These are phyloP conservation scores for Thelonectria olida DNA, from an alignment of 2,329 filamentous ascomycete genomes.

Conservation along the genomic window DNA sequence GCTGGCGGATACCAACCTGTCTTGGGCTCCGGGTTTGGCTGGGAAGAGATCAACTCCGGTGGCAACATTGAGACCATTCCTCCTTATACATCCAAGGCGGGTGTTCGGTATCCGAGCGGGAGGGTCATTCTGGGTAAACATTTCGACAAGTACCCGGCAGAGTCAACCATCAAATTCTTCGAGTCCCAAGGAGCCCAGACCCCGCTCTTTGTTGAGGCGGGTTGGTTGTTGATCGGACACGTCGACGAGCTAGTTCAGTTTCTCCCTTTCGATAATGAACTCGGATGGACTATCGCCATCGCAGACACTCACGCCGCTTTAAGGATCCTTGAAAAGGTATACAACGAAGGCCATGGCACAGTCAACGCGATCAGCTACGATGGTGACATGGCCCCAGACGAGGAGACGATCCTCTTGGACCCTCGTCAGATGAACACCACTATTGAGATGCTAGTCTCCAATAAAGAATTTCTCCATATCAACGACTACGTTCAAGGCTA, in stretches of 20 bases:
- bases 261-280: constrained; percentile 34
- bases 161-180: constrained; percentile 35
- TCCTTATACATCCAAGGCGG: constrained; percentile 36
- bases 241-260: constrained; percentile 45
- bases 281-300: constrained; percentile 37
- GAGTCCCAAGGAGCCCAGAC: constrained; percentile 47
- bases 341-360: constrained; percentile 25
- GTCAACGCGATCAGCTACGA: background rate
- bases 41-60: constrained; percentile 29
- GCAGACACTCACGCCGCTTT: constrained; percentile 36
- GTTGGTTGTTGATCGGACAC: constrained; percentile 40
- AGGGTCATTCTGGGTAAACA: constrained; percentile 33
- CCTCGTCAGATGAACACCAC: background rate
- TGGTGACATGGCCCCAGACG: background rate
- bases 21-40: constrained; percentile 1
- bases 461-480: background rate
- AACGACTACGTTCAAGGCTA: constrained; percentile 11
- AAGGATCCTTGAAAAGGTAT: constrained; percentile 28
- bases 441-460: background rate
- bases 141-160: background rate
- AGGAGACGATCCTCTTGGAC: background rate
- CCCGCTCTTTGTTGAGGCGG: constrained; percentile 45
- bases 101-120: constrained; percentile 29
- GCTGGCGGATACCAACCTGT: constrained; percentile 44
- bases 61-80: constrained; percentile 52